Evolutionary conservation across 139 green algal genomes (phyloP).

Genomic region (Marvania coccoides): DNA sequence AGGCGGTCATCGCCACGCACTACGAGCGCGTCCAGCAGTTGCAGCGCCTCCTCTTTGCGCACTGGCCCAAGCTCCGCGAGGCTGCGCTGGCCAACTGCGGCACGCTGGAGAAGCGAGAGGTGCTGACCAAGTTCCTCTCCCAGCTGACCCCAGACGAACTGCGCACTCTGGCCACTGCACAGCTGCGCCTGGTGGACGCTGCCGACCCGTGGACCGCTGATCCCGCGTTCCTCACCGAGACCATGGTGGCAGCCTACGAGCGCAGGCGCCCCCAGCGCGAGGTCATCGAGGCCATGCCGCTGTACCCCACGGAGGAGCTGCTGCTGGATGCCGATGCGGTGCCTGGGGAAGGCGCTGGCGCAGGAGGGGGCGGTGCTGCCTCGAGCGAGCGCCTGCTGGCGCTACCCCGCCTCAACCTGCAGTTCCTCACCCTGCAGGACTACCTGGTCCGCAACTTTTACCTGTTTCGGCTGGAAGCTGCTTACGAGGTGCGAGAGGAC

Average conservation of each 20-base stretch:
- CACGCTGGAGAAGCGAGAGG: conserved; percentile 54
- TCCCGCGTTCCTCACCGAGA: conserved; percentile 66
- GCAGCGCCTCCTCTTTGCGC: conserved; percentile 84
- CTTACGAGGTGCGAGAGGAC: conserved; percentile 96
- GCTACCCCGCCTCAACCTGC: conserved; percentile 96
- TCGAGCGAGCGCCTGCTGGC: conserved; percentile 65
- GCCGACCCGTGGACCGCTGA: conserved; percentile 61
- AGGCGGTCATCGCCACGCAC: conserved; percentile 61
- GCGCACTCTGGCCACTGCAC: conserved; percentile 45
- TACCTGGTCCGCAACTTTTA: conserved; percentile 98
- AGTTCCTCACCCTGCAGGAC: conserved; percentile 93
- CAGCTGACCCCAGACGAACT: conserved; percentile 64
- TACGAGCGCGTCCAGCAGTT: conserved; percentile 77
- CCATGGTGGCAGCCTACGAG: conserved; percentile 73
- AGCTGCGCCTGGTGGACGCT: conserved; percentile 74
- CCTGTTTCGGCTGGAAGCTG: conserved; percentile 91
- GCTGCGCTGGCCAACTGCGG: conserved; percentile 77
- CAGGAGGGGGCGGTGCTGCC: not conserved
- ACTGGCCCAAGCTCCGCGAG: conserved; percentile 62
- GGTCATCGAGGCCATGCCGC: conserved; percentile 82
- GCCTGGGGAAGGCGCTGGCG: conserved; percentile 4
- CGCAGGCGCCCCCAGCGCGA: conserved; percentile 53
- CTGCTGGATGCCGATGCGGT: conserved; percentile 87
- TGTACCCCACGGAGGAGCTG: conserved; percentile 94
- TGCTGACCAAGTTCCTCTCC: conserved; percentile 47